phyloP scores from a whole-genome alignment of 371 early-diverging fungal genomes.

The Syncephalastrum racemosum region DNA sequence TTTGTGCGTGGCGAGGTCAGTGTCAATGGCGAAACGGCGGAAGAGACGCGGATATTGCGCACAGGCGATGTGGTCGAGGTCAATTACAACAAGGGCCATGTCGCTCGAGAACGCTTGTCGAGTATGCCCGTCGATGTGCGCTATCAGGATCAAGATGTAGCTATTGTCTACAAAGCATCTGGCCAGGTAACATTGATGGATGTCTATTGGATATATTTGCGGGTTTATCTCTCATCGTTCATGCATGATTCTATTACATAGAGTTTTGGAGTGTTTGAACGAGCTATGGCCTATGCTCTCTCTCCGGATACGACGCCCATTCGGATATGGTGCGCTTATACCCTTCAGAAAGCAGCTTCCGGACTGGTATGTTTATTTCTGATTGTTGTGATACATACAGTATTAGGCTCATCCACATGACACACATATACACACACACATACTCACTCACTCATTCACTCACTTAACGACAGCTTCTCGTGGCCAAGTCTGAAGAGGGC shows the following conservation, averaged over 20 bases:
- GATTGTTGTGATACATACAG: neutral
- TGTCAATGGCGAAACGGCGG: conserved; percentile 43
- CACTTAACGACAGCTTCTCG: conserved; percentile 36
- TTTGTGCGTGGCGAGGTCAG: conserved; percentile 44
- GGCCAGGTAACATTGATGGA: conserved; percentile 38
- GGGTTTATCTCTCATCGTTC: neutral
- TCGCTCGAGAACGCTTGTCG: conserved; percentile 32
- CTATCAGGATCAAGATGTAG: conserved; percentile 50
- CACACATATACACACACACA: too few species aligned
- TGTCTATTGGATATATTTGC: neutral
- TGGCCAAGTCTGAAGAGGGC: conserved; percentile 42
- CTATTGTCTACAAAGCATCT: conserved; percentile 55
- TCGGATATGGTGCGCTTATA: conserved; percentile 30
- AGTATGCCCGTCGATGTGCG: conserved; percentile 36
- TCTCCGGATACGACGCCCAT: conserved; percentile 13
- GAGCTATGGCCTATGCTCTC: conserved; percentile 24
- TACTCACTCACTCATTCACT: neutral
- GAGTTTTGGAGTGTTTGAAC: conserved; percentile 30
- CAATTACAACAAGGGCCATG: conserved; percentile 37
- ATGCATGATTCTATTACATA: neutral
- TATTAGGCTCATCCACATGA: neutral
- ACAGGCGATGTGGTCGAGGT: conserved; percentile 45
- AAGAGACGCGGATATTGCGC: conserved; percentile 44
- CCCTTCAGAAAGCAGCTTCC: conserved; percentile 55
- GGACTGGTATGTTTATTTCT: conserved; percentile 44